Percentiles rank a stretch among this genome's conserved stretches.
Evolutionary conservation across 1,139 yeast genomes (phyloP).

Genomic region (Yamadazyma trypodendri): DNA sequence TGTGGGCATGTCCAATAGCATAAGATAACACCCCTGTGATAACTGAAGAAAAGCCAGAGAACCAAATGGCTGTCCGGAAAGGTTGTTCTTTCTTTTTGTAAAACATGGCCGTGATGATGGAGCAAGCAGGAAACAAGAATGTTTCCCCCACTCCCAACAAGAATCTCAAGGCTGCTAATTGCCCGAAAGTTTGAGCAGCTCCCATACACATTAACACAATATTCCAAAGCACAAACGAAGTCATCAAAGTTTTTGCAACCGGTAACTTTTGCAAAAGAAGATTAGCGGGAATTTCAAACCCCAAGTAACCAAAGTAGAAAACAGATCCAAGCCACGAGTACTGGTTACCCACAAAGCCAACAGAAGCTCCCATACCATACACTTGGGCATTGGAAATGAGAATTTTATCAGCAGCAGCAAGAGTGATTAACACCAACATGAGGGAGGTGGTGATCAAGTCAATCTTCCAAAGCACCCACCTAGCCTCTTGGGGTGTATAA

Average conservation of each 20-base stretch:
- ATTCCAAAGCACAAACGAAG: slow-evolving; percentile 16
- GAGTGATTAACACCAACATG: slow-evolving; percentile 14
- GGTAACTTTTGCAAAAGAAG: slow-evolving; percentile 17
- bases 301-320: slow-evolving; percentile 19
- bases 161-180: slow-evolving; percentile 16
- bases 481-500: slow-evolving; percentile 21
- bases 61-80: slow-evolving; percentile 16
- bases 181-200: slow-evolving; percentile 14
- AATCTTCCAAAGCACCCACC: slow-evolving; percentile 21
- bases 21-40: slow-evolving; percentile 17
- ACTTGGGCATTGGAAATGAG: slow-evolving; percentile 37
- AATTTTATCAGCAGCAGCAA: slow-evolving; percentile 20
- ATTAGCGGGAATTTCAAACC: slow-evolving; percentile 15
- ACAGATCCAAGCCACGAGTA: slow-evolving; percentile 20
- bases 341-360: slow-evolving; percentile 18
- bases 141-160: slow-evolving; percentile 18
- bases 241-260: slow-evolving; percentile 13
- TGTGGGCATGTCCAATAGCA: slow-evolving; percentile 15
- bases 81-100: slow-evolving; percentile 16
- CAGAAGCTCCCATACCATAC: slow-evolving; percentile 29
- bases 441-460: slow-evolving; percentile 21
- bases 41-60: slow-evolving; percentile 18
- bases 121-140: slow-evolving; percentile 14
- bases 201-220: slow-evolving; percentile 15
- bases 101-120: slow-evolving; percentile 15